Percentiles rank a stretch among this genome's conserved stretches.
Evolutionary conservation across 768 basidiomycete species (phyloP).

Genomic region (Podaxis rugospora): DNA sequence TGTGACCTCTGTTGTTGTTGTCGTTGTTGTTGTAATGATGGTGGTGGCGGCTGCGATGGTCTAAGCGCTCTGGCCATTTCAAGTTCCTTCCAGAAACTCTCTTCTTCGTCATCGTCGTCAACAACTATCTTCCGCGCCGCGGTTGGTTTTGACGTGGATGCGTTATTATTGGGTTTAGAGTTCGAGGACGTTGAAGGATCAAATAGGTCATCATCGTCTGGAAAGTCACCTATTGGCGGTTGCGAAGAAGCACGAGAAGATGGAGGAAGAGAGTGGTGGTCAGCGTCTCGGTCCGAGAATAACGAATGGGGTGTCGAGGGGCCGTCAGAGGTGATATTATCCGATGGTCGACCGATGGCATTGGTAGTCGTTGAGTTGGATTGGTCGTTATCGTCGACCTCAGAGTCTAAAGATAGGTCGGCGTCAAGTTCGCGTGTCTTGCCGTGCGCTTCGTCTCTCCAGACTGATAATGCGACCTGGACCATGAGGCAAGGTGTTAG

Average conservation of each 20-base stretch:
- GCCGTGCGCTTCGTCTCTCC: conserved; percentile 65
- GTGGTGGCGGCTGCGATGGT: conserved; percentile 8
- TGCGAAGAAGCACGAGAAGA: conserved; percentile 18
- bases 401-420: conserved; percentile 13
- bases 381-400: conserved; percentile 12
- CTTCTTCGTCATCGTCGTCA: conserved; percentile 39
- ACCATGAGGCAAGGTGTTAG: conserved; percentile 2
- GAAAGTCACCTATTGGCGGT: conserved; percentile 18
- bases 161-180: background rate
- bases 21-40: background rate
- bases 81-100: conserved; percentile 68
- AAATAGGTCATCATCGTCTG: conserved; percentile 15
- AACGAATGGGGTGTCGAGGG: background rate
- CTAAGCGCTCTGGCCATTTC: conserved; percentile 35
- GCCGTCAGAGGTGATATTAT: background rate
- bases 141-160: background rate
- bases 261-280: conserved; percentile 7
- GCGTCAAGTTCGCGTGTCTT: conserved; percentile 17
- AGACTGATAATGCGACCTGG: conserved; percentile 69
- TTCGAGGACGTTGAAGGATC: conserved; percentile 8
- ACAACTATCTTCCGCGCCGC: conserved; percentile 2
- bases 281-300: background rate
- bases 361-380: conserved; percentile 11
- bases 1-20: background rate
- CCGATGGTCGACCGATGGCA: background rate